A percentile compares a stretch with the other conserved stretches of the same genome.
Conservation (phyloP, 805 yeast genomes). For the Wickerhamiella azyma region DNA sequence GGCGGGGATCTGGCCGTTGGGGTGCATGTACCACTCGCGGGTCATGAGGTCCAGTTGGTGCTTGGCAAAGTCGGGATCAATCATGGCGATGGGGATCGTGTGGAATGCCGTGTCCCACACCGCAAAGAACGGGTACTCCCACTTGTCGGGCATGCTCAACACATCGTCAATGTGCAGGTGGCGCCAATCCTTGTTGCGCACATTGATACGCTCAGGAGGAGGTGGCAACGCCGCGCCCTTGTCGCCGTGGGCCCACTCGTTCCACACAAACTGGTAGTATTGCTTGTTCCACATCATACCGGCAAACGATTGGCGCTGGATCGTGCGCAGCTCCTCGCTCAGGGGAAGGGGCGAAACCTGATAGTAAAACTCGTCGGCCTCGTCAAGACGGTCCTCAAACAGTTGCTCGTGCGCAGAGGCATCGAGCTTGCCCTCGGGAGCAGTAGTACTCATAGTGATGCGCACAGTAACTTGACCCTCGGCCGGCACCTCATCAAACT, state of each 20-base stretch:
- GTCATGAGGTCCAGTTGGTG: conserved; percentile 73
- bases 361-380: conserved; percentile 90
- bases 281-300: conserved; percentile 91
- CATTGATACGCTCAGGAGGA: conserved; percentile 64
- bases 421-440: conserved; percentile 31
- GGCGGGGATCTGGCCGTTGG: conserved; percentile 95
- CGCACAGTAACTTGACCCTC: conserved; percentile 79
- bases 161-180: conserved; percentile 81
- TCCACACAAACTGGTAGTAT: conserved; percentile 73
- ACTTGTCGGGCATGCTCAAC: conserved; percentile 81
- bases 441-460: conserved; percentile 33
- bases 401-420: conserved; percentile 60
- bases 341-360: conserved; percentile 74
- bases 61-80: conserved; percentile 86
- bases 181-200: conserved; percentile 82
- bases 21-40: conserved; percentile 96
- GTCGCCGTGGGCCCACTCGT: conserved; percentile 81
- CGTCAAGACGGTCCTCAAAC: conserved; percentile 60
- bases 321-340: conserved; percentile 60
- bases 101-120: conserved; percentile 97
- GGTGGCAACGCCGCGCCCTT: conserved; percentile 64
- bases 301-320: conserved; percentile 89
- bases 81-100: conserved; percentile 82
- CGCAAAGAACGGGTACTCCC: conserved; percentile 94
- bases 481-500: conserved; percentile 68